Evolutionary conservation across 306 rosid species (phyloP).

Genomic region (Hylodesmum podocarpum): DNA sequence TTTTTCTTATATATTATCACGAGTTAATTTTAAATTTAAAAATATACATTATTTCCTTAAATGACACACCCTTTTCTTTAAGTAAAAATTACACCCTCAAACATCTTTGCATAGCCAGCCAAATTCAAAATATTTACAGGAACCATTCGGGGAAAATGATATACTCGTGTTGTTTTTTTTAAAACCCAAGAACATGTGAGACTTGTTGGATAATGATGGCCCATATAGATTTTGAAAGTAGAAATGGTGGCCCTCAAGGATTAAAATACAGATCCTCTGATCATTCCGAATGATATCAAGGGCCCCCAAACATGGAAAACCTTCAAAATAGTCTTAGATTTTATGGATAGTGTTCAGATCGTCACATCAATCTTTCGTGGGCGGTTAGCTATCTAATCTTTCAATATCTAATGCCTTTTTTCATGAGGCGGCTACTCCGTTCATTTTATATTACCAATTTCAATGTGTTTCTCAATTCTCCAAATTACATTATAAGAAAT

Average conservation of each 20-base stretch:
- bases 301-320: conserved; percentile 24
- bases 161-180: not conserved
- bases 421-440: not conserved
- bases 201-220: conserved; percentile 6
- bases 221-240: conserved; percentile 11
- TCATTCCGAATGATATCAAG: not conserved
- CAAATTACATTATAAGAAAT: no score
- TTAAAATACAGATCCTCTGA: not conserved
- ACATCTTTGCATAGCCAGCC: not conserved
- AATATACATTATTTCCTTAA: no score
- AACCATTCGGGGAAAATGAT: not conserved
- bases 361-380: conserved; percentile 22
- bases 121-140: not conserved
- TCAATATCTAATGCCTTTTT: not conserved
- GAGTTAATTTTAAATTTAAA: no score
- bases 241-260: not conserved
- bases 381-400: not conserved
- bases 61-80: not conserved
- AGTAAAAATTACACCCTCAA: no score
- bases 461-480: no score
- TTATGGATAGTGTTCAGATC: not conserved
- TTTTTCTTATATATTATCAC: no score
- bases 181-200: not conserved
- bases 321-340: not conserved
- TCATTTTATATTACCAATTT: not conserved